Evolutionary conservation across 441 rosid species (phyloP), one percentile per base, ranked within the genome.

Genomic region (Populus hybrid): DNA sequence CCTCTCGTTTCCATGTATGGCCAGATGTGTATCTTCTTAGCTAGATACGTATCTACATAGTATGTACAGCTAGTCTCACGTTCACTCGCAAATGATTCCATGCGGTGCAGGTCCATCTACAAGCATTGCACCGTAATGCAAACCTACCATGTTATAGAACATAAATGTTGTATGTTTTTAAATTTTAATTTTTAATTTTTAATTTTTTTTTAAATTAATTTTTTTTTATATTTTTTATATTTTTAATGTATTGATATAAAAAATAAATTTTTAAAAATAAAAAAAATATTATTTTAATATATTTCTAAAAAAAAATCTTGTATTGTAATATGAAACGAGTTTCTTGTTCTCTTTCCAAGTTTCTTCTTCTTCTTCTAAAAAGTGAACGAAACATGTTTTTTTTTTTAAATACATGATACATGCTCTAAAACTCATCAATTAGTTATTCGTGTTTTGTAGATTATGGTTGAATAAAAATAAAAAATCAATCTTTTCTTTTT

Each of bases 361-460:
- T 40, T 9, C 2, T 38, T 7, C 0, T 6, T 34, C 1, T 34
- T 1, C 1, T 34, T 34, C 1, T 34, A 6, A 0, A 6, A 34
- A 34, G 36, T 34, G 7, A 0, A 1, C 0, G 7, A 34, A 34
- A 6, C 0, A 6, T 5, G 7, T 1, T 5, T 1, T 6, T 6
- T 6, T 1, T 34, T 5, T 34, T 6, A 34, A 40, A 40, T 9
- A 0, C 14, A 40, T 9, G 12, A 40, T 10, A 40, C 0, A 40
- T 40, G 14, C 1, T 40, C 1, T 40, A 9, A 40, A 40, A 40
- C 14, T 40, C 14, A 4, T 10, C 3, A 1, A 9, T 4, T 40
- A 12, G 1, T 0, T 46, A 7, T 4, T 46, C 19, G 4, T 46
- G 1, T 46, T 40, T 46, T 1, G 6, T 46, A 4, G 19, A 46